Conservation (phyloP, 108 stramenopile species). For the Fistulifera pelliculosa region DNA sequence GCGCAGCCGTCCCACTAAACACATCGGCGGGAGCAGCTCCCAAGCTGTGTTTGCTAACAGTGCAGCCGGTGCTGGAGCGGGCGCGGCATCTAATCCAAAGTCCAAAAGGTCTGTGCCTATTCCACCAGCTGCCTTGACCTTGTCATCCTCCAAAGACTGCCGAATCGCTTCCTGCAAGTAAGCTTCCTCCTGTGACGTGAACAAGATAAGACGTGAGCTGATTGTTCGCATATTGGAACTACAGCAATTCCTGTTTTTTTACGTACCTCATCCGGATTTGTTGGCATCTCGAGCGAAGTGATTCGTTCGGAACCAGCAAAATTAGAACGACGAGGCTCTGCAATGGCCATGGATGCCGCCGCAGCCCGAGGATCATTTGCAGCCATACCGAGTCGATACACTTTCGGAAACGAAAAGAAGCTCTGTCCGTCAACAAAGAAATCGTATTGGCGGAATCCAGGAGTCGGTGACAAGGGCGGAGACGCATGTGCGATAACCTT, state of each 20-base stretch:
- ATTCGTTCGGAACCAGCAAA: slow-evolving; percentile 17
- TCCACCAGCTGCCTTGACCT: not conserved
- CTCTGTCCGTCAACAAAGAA: slow-evolving; percentile 72
- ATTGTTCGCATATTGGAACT: no score
- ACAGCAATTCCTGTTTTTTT: no score
- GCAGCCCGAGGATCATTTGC: not conserved
- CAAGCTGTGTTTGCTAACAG: no score
- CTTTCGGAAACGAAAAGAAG: slow-evolving; percentile 74
- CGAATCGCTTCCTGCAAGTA: slow-evolving; percentile 80
- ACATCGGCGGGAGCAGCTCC: no score
- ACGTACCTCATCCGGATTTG: slow-evolving; percentile 67
- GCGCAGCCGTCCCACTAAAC: no score
- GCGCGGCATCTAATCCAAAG: no score
- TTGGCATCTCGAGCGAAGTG: slow-evolving; percentile 68
- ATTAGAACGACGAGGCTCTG: slow-evolving; percentile 5
- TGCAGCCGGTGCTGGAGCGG: no score
- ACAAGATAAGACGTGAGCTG: not conserved
- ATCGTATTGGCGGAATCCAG: slow-evolving; percentile 78
- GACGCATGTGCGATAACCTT: slow-evolving; percentile 47
- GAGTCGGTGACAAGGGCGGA: slow-evolving; percentile 42
- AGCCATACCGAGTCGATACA: slow-evolving; percentile 33
- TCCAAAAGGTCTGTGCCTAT: not conserved
- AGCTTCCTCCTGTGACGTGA: slow-evolving; percentile 52
- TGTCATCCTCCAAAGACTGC: slow-evolving; percentile 44
- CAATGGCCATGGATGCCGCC: slow-evolving; percentile 4